Evolutionary conservation across 495 filamentous ascomycete species (phyloP), one percentile per base, ranked within the genome.

Genomic region (Podospora australis): DNA sequence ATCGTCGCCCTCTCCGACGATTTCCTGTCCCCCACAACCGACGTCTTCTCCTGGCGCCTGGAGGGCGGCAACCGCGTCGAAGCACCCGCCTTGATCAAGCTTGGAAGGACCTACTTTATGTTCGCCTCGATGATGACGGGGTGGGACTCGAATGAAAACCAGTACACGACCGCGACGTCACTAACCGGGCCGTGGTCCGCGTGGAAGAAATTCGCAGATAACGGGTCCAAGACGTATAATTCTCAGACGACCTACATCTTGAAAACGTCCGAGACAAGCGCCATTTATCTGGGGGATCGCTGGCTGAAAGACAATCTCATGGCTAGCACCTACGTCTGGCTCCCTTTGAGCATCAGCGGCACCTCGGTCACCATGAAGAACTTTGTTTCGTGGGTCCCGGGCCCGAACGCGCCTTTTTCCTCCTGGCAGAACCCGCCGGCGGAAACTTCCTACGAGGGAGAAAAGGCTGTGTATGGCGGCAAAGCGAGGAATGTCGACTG

Each of bases 241-340:
- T 74, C 69, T 2, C 75, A 78, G 52, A 77, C 72, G 0, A 76
- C 66, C 20, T 78, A 66, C 46, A 62, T 78, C 44, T 65, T 80
- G 25, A 65, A 74, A 1, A 59, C 71, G 28, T 60, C 65, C 49
- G 50, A 61, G 39, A 56, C 63, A 44, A 62, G 48, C n/a, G 63
- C 59, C 38, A 79, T 80, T 46, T 86, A 84, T 63, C 76, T 85
- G 68, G 81, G 82, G 40, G 82, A 86, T 63, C 71, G 82, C 4
- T 86, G 82, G 82, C 56, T 77, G 2, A 71, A 68, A 14, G 48
- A 52, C 14, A 81, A 85, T 56, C 69, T 86, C 0, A 75, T 76
- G 71, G 63, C 74, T 19, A 73, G 70, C 32, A 79, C 80, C 4
- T 86, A 86, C 55, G 63, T 86, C 23, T 86, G 82, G 82, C 71